Percentiles rank a stretch among this genome's conserved stretches.
phyloP scores from a whole-genome alignment of 768 basidiomycete species.

The Xerocomellus dryophilus region DNA sequence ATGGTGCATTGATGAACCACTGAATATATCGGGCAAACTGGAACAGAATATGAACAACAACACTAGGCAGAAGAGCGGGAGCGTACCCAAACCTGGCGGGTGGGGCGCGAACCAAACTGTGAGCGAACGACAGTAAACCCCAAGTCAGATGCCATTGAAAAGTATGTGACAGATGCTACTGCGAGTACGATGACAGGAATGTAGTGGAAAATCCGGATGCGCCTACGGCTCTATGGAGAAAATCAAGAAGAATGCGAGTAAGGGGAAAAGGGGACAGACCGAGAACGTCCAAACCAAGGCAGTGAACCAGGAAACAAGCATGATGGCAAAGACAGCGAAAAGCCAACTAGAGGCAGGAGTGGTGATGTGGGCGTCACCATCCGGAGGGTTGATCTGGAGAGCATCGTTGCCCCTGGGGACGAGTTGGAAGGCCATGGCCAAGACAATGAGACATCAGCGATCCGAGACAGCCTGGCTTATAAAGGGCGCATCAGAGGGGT shows the following conservation, averaged over 20 bases:
- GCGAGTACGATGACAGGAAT: conserved; percentile 45
- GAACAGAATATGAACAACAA: not conserved
- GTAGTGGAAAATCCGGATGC: conserved; percentile 49
- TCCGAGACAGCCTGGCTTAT: not conserved
- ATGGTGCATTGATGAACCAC: conserved; percentile 55
- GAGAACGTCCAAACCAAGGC: conserved; percentile 37
- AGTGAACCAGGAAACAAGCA: conserved; percentile 41
- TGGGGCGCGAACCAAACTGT: conserved; percentile 30
- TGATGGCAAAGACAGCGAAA: conserved; percentile 53
- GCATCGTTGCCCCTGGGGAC: conserved; percentile 29
- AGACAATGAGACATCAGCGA: not conserved
- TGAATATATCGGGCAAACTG: conserved; percentile 55
- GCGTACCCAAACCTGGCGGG: conserved; percentile 46
- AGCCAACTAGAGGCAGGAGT: conserved; percentile 48
- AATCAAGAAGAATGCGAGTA: not conserved
- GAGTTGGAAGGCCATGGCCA: conserved; percentile 20
- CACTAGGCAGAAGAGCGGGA: fast-evolving
- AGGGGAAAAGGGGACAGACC: conserved; percentile 7
- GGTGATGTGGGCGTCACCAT: conserved; percentile 40
- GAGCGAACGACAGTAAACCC: conserved; percentile 45
- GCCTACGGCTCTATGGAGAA: conserved; percentile 32
- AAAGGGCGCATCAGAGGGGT: conserved; percentile 17
- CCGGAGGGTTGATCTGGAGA: conserved; percentile 35
- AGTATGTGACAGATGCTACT: conserved; percentile 46
- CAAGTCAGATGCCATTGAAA: conserved; percentile 55